Percentiles rank a stretch among this genome's conserved stretches.
These are phyloP conservation scores for Aspergillus fructus DNA, from an alignment of 2,329 filamentous ascomycete species.

Conservation along the genomic window DNA sequence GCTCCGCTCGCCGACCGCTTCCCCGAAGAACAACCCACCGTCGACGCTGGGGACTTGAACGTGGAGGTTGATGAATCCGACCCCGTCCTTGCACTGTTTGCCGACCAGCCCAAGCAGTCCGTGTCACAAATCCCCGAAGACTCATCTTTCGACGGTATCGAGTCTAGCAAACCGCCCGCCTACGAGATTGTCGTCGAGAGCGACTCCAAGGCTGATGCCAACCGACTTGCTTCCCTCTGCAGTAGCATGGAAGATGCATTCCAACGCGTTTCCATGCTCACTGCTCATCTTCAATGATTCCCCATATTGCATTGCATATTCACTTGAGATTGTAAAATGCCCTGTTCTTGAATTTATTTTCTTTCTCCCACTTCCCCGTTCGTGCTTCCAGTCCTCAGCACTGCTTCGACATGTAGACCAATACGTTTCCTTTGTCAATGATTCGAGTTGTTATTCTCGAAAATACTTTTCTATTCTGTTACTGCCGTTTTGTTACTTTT, in stretches of 20 bases:
- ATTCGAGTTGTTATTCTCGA: slow-evolving; percentile 13
- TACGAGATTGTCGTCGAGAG: slow-evolving; percentile 63
- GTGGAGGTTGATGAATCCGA: slow-evolving; percentile 58
- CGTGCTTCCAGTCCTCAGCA: slow-evolving; percentile 12
- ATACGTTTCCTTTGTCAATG: slow-evolving; percentile 26
- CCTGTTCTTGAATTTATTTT: slow-evolving; percentile 4
- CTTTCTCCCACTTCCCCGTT: not conserved
- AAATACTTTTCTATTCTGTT: not conserved
- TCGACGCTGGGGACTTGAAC: slow-evolving; percentile 27
- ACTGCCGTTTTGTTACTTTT: slow-evolving; percentile 1
- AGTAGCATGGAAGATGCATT: slow-evolving; percentile 44
- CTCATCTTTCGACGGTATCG: slow-evolving; percentile 51
- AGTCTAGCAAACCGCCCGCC: slow-evolving; percentile 63
- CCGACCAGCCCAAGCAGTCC: slow-evolving; percentile 49
- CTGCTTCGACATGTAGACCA: slow-evolving; percentile 17
- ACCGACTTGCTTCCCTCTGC: slow-evolving; percentile 38
- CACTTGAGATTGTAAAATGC: slow-evolving; percentile 20
- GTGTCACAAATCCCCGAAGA: slow-evolving; percentile 26
- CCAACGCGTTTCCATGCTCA: slow-evolving; percentile 40
- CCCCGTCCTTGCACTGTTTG: slow-evolving; percentile 48
- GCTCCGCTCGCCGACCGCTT: slow-evolving; percentile 48
- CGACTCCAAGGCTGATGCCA: slow-evolving; percentile 26
- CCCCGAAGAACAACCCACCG: slow-evolving; percentile 19
- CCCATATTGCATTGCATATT: slow-evolving; percentile 23
- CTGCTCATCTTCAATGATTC: slow-evolving; percentile 41